These are phyloP conservation scores for Trichoderma brevicompactum DNA, from an alignment of 2,329 filamentous ascomycete species.

Conservation along the genomic window DNA sequence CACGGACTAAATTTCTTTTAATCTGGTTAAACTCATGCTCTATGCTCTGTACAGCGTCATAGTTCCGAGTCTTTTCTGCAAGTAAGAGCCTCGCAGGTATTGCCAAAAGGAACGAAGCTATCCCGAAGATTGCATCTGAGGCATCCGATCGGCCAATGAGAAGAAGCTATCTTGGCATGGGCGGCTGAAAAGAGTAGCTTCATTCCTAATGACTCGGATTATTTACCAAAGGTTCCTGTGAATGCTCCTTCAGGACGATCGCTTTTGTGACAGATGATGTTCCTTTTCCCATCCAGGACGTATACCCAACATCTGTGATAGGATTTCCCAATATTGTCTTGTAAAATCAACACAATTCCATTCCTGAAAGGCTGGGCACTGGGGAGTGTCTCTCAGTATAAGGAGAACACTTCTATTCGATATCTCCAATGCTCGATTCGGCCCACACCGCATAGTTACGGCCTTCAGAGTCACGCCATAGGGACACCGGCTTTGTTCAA, in stretches of 20 bases:
- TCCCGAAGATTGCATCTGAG: constrained; percentile 18
- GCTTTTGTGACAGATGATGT: background rate
- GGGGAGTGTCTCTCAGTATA: background rate
- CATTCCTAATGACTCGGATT: background rate
- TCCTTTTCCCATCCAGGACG: background rate
- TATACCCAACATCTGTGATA: background rate
- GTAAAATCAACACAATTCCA: background rate
- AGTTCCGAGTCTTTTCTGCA: background rate
- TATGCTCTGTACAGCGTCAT: background rate
- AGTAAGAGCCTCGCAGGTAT: constrained; percentile 27
- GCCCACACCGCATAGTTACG: background rate
- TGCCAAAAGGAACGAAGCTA: constrained; percentile 26
- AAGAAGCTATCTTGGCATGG: background rate
- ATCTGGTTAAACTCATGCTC: constrained; percentile 2
- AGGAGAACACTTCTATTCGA: background rate
- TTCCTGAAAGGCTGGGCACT: no score
- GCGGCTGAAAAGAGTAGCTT: constrained; percentile 12
- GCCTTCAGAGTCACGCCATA: background rate
- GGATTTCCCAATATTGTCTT: background rate
- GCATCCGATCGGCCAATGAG: constrained; percentile 16
- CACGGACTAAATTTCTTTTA: background rate
- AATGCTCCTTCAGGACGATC: background rate
- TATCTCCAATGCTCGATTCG: background rate
- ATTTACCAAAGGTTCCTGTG: background rate
- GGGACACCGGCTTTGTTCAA: background rate